Evolutionary conservation across 1,284 basidiomycete species (phyloP), one percentile per base, ranked within the genome.

Genomic region (Austroboletus olivaceoglutinosus): DNA sequence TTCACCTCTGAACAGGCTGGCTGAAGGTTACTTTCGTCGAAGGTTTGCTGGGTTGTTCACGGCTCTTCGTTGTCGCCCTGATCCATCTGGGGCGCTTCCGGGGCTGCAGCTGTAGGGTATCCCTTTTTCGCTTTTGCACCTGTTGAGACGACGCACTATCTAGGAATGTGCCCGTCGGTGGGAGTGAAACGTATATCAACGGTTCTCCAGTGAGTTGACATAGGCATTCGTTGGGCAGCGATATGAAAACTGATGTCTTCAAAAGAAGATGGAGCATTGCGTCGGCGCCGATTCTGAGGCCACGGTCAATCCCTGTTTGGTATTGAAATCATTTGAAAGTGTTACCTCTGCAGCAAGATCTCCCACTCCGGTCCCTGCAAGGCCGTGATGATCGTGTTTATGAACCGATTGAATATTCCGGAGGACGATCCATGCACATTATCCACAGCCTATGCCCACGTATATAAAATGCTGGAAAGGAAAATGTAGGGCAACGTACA

Each of bases 191-290:
- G 48, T 81, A 74, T 16, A 83, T 71, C 11, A 94, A 62, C 2
- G 86, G 83, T 30, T 77, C 73, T 3, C 92, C 93, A 0, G 85
- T 82, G 52, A 93, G 65, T 66, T 95, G 92, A 54, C 86, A 88
- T 15, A 87, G 77, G 61, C 89, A 93, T n/a, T 80, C 82, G 57
- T 92, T 91, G 0, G 86, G 82, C 8, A 95, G 64, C 2, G 84
- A 72, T 13, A 85, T 63, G 62, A 93, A 95, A 22, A 93, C 60
- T 15, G 81, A 85, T 0, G 87, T 86, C 48, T 83, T 76, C 1
- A 82, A 78, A 15, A 95, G 76, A 8, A 95, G 73, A 64, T 91
- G 85, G 15, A 86, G 66, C 75, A 94, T 83, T 1, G 79, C 76
- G 56, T 83, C 80, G 25, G 80, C 76, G 0, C 92, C 91, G 11